A percentile compares a stretch with the other conserved stretches of the same genome.
These are phyloP conservation scores for Geotrichum reessii DNA, from an alignment of 1,139 yeast genomes.

Conservation along the genomic window DNA sequence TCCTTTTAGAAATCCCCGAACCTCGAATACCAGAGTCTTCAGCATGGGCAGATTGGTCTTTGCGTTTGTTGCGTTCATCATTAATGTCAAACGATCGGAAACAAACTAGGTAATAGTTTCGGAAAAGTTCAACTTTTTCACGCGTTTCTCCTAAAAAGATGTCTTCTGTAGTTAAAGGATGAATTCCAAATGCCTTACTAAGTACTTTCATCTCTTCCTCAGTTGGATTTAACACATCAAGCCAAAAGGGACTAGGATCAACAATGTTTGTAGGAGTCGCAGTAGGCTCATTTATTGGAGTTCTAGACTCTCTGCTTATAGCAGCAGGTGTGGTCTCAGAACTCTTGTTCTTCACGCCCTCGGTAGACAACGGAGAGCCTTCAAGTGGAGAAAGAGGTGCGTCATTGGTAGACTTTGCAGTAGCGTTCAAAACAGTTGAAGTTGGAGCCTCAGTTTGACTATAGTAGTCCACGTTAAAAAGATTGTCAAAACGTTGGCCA, in stretches of 20 bases:
- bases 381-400: background rate
- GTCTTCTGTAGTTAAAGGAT: slow-evolving; percentile 94
- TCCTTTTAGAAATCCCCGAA: slow-evolving; percentile 34
- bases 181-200: slow-evolving; percentile 91
- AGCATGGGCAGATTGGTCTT: slow-evolving; percentile 8
- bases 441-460: slow-evolving; percentile 3
- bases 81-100: slow-evolving; percentile 82
- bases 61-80: slow-evolving; percentile 13
- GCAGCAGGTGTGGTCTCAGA: background rate
- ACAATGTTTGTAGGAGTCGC: background rate
- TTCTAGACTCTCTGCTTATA: slow-evolving; percentile 2
- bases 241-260: slow-evolving; percentile 64
- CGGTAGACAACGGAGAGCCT: background rate
- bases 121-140: slow-evolving; percentile 89
- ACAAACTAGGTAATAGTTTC: slow-evolving; percentile 84
- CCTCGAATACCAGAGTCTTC: slow-evolving; percentile 13
- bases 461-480: slow-evolving; percentile 25
- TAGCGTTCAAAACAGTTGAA: background rate
- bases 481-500: slow-evolving; percentile 35
- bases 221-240: slow-evolving; percentile 86
- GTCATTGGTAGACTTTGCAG: slow-evolving; percentile 3
- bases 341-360: background rate
- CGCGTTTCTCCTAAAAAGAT: slow-evolving; percentile 88
- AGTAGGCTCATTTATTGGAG: background rate
- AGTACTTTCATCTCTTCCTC: slow-evolving; percentile 93